These are phyloP conservation scores for Mercurialis annua DNA, from an alignment of 345 rosid species.

Conservation along the genomic window DNA sequence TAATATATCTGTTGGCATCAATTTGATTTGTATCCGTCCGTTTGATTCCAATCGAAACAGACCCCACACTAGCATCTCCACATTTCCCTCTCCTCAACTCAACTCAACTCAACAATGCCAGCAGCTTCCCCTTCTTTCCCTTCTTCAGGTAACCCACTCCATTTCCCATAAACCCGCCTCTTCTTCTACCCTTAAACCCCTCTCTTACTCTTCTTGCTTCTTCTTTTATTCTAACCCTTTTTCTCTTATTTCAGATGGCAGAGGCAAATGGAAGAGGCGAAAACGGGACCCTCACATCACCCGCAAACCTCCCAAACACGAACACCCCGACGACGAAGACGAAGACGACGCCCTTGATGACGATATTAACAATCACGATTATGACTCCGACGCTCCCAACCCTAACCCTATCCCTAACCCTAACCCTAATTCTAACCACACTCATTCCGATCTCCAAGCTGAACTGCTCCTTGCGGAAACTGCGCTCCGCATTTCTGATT, in stretches of 20 bases:
- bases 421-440: not conserved
- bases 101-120: constrained; percentile 52
- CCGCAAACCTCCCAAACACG: constrained; percentile 49
- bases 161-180: constrained; percentile 11
- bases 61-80: constrained; percentile 33
- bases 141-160: constrained; percentile 48
- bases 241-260: constrained; percentile 38
- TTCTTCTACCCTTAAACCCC: constrained; percentile 5
- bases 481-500: constrained; percentile 66
- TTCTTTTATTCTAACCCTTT: not conserved
- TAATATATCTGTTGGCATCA: no score
- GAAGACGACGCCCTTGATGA: constrained; percentile 41
- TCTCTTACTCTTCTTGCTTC: not conserved
- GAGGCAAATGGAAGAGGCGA: constrained; percentile 82
- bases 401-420: constrained; percentile 14
- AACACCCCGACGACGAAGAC: constrained; percentile 47
- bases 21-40: no score
- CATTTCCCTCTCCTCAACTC: constrained; percentile 27
- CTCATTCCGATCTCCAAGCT: constrained; percentile 43
- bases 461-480: constrained; percentile 53
- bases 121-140: constrained; percentile 67
- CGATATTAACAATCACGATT: constrained; percentile 35
- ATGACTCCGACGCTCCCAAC: constrained; percentile 38
- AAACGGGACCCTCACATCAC: constrained; percentile 51
- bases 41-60: constrained; percentile 20